Percentiles rank a stretch among this genome's conserved stretches.
Conservation (phyloP, 2,329 filamentous ascomycete genomes). For the Aureobasidium leucospermi region DNA sequence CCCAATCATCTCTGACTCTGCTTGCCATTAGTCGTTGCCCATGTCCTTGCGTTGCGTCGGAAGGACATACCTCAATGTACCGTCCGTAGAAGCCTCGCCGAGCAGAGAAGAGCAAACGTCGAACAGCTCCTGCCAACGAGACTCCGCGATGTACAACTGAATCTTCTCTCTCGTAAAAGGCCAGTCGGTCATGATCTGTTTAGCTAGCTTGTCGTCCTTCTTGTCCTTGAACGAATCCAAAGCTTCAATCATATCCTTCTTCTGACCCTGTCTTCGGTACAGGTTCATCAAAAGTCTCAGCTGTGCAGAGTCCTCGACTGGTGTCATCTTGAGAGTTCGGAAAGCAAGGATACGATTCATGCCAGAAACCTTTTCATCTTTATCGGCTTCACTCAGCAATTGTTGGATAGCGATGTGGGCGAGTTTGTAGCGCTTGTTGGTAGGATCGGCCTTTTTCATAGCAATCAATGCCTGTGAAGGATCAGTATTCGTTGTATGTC, state of each 20-base stretch:
- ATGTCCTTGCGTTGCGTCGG: too few relatives aligned
- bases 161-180: constrained; percentile 11
- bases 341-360: constrained; percentile 14
- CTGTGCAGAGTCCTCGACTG: constrained; percentile 5
- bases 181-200: constrained; percentile 9
- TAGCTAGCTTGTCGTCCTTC: constrained; percentile 3
- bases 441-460: constrained; percentile 25
- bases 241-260: background rate
- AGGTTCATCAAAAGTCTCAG: constrained; percentile 10
- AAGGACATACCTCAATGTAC: background rate
- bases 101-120: constrained; percentile 5
- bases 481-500: background rate
- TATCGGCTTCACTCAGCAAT: constrained; percentile 6
- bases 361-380: constrained; percentile 7
- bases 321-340: constrained; percentile 7
- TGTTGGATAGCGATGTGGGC: constrained; percentile 22
- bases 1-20: constrained; percentile 12
- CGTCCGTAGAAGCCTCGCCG: background rate
- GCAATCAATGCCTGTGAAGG: constrained; percentile 25
- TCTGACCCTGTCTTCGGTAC: constrained; percentile 10
- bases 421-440: constrained; percentile 26
- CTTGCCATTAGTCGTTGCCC: background rate
- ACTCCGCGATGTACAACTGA: constrained; percentile 2
- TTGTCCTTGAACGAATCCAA: constrained; percentile 4
- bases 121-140: constrained; percentile 7